phyloP scores from a whole-genome alignment of 176 grass and related monocot species.

The Pontederia paniculata region DNA sequence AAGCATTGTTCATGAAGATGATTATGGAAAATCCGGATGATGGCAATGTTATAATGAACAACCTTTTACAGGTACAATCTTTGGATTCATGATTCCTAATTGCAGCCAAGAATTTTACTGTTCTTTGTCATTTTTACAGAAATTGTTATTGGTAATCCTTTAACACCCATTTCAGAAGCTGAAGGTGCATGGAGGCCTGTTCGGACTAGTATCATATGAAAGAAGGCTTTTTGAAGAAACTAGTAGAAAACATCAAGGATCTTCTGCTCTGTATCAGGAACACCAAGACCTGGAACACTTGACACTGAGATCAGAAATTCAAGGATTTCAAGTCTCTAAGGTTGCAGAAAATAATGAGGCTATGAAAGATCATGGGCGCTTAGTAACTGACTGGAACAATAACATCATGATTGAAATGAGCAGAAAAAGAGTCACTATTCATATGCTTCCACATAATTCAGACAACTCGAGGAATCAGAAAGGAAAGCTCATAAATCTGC shows the following conservation, averaged over 20 bases:
- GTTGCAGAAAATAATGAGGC: too few relatives aligned
- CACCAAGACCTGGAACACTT: background rate
- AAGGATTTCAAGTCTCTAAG: too few relatives aligned
- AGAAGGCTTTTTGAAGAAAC: background rate
- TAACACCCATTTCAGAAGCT: constrained; percentile 30
- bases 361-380: too few relatives aligned
- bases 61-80: constrained; percentile 43
- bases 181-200: constrained; percentile 17
- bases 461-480: constrained; percentile 18
- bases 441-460: constrained; percentile 19
- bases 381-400: too few relatives aligned
- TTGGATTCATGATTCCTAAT: background rate
- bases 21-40: constrained; percentile 50
- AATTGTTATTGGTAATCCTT: constrained; percentile 18
- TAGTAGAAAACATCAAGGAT: background rate
- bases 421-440: constrained; percentile 42
- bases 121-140: constrained; percentile 3
- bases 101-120: background rate
- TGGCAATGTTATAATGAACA: constrained; percentile 41
- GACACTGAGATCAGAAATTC: background rate
- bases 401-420: too few relatives aligned
- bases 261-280: background rate
- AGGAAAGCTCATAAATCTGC: constrained; percentile 64
- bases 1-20: constrained; percentile 36
- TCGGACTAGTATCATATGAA: constrained; percentile 2